A percentile compares a stretch with the other conserved stretches of the same genome.
Evolutionary conservation across 345 rosid genomes (phyloP).

Genomic region (Eutrema japonicum): DNA sequence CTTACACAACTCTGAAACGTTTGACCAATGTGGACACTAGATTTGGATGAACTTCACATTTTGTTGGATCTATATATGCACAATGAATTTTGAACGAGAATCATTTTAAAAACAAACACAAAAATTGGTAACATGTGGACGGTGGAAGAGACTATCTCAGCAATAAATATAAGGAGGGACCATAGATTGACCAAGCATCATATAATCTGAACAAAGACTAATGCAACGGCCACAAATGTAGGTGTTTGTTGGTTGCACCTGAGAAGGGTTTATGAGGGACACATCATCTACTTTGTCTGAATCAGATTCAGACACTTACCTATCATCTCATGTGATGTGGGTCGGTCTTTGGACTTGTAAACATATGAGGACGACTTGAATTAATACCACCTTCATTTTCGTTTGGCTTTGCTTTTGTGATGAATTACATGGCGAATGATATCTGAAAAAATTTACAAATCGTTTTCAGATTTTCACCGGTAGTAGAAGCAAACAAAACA

Average conservation of each 20-base stretch:
- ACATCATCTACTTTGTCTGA: slow-evolving; percentile 36
- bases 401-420: slow-evolving; percentile 42
- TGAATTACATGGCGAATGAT: slow-evolving; percentile 70
- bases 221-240: slow-evolving; percentile 35
- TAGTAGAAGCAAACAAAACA: background rate
- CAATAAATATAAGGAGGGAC: slow-evolving; percentile 38
- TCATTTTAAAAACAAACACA: background rate
- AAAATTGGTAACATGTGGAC: slow-evolving; percentile 36
- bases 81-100: background rate
- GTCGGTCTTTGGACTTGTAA: slow-evolving; percentile 30
- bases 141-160: slow-evolving; percentile 35
- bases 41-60: slow-evolving; percentile 20
- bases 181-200: slow-evolving; percentile 38
- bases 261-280: slow-evolving; percentile 38
- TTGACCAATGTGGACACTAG: slow-evolving; percentile 22
- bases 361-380: slow-evolving; percentile 6
- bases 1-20: background rate
- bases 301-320: slow-evolving; percentile 33
- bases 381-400: background rate
- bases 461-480: background rate
- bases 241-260: slow-evolving; percentile 45
- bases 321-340: slow-evolving; percentile 45
- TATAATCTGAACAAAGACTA: slow-evolving; percentile 33
- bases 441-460: slow-evolving; percentile 36
- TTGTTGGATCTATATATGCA: slow-evolving; percentile 22